Evolutionary conservation across 176 grass and related monocot genomes (phyloP).

Genomic region (Bonia amplexicaulis): DNA sequence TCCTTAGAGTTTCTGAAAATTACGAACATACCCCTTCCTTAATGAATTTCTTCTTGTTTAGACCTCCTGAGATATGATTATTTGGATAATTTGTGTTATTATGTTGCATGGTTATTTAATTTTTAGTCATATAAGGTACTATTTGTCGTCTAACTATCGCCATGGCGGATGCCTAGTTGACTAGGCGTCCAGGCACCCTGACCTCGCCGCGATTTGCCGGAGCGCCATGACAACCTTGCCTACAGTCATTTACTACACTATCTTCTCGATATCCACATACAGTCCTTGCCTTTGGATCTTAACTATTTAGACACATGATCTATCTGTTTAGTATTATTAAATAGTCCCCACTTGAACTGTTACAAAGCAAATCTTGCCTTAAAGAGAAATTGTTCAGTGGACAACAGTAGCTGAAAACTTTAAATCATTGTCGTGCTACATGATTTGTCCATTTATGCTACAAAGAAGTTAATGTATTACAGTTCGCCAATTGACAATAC

Average conservation of each 20-base stretch:
- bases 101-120: too few relatives aligned
- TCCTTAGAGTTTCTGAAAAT: too few relatives aligned
- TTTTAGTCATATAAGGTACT: too few relatives aligned
- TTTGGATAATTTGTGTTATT: too few relatives aligned
- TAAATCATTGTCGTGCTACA: not conserved
- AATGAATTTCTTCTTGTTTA: too few relatives aligned
- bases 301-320: not conserved
- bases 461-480: not conserved
- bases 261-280: not conserved
- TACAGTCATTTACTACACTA: not conserved
- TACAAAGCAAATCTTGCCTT: not conserved
- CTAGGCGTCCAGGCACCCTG: too few relatives aligned
- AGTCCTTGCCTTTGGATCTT: not conserved
- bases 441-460: not conserved
- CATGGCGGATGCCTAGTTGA: too few relatives aligned
- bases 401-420: not conserved
- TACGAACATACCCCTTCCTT: too few relatives aligned
- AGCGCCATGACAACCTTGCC: too few relatives aligned
- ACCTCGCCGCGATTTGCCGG: too few relatives aligned
- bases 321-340: not conserved
- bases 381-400: not conserved
- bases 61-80: too few relatives aligned
- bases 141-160: too few relatives aligned
- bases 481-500: not conserved
- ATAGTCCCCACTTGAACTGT: not conserved